Conservation (phyloP, 1,284 basidiomycete species). For the Phylloporus sp. region DNA sequence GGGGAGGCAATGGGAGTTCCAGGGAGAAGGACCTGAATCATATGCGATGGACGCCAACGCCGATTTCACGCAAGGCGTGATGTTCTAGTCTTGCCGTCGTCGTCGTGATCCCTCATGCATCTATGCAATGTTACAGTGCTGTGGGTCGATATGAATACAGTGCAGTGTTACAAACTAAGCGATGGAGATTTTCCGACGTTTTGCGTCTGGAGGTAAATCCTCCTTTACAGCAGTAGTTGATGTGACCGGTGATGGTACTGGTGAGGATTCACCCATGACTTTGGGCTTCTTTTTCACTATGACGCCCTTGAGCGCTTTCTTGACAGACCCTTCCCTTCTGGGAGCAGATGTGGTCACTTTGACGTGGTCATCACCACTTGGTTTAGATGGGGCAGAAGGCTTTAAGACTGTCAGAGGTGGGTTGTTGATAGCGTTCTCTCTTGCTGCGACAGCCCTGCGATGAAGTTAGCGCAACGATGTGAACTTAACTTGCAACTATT, state of each 20-base stretch:
- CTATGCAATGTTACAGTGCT: conserved; percentile 19
- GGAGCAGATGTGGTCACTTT: conserved; percentile 20
- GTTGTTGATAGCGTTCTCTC: conserved; percentile 57
- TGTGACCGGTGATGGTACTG: conserved; percentile 22
- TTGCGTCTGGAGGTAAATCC: conserved; percentile 45
- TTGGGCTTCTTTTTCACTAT: conserved; percentile 77
- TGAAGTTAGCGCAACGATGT: conserved; percentile 18
- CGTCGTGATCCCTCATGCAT: conserved; percentile 4
- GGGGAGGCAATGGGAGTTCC: conserved; percentile 51
- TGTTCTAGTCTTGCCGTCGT: background rate
- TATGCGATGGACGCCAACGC: conserved; percentile 84
- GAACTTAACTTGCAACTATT: conserved; percentile 28
- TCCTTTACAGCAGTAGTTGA: conserved; percentile 14
- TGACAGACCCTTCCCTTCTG: conserved; percentile 55
- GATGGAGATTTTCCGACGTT: conserved; percentile 56
- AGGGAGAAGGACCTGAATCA: conserved; percentile 64
- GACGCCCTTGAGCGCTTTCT: conserved; percentile 72
- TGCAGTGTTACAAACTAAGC: conserved; percentile 26
- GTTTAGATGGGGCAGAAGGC: conserved; percentile 18
- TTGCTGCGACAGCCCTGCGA: conserved; percentile 73
- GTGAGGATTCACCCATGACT: conserved; percentile 23
- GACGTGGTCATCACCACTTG: conserved; percentile 26
- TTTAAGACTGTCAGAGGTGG: conserved; percentile 29
- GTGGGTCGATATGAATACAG: conserved; percentile 17
- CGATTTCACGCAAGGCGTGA: conserved; percentile 38